Evolutionary conservation across 1,139 yeast species (phyloP).

Genomic region (Candida sp.): DNA sequence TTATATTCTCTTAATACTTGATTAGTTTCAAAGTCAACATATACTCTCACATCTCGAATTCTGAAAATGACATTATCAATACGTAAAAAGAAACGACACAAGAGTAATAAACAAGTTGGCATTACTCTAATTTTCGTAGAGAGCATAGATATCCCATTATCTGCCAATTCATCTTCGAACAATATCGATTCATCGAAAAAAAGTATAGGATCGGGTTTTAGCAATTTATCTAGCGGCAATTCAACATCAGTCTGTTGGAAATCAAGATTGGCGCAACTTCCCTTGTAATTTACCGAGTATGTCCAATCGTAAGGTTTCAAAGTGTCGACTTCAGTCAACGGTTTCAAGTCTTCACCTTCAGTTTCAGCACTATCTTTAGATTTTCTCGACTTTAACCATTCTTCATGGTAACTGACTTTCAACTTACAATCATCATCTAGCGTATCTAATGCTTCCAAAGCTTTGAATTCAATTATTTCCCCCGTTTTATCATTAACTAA

Average conservation of each 20-base stretch:
- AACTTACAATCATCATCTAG: conserved; percentile 45
- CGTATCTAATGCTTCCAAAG: conserved; percentile 74
- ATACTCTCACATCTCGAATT: conserved; percentile 80
- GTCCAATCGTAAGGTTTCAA: conserved; percentile 95
- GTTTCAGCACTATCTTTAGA: conserved; percentile 15
- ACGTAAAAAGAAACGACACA: conserved; percentile 77
- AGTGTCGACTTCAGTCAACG: conserved; percentile 39
- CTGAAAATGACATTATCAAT: conserved; percentile 88
- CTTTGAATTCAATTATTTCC: conserved; percentile 61
- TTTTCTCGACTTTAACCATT: conserved; percentile 74
- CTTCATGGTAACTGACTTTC: conserved; percentile 81
- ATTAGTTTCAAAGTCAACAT: conserved; percentile 69
- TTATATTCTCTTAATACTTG: conserved; percentile 73
- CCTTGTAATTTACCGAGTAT: conserved; percentile 76
- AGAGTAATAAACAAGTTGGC: conserved; percentile 71
- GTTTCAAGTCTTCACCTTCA: conserved; percentile 22
- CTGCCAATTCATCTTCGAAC: conserved; percentile 95
- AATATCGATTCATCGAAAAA: conserved; percentile 86
- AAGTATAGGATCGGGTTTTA: conserved; percentile 78
- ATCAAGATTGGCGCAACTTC: conserved; percentile 35
- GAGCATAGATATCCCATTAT: conserved; percentile 83
- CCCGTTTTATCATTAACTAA: conserved; percentile 39
- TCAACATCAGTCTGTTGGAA: conserved; percentile 20
- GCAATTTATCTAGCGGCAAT: conserved; percentile 69
- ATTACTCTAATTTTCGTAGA: conserved; percentile 84